phyloP scores from a whole-genome alignment of 2,329 filamentous ascomycete genomes.

The Penicillium sp. region DNA sequence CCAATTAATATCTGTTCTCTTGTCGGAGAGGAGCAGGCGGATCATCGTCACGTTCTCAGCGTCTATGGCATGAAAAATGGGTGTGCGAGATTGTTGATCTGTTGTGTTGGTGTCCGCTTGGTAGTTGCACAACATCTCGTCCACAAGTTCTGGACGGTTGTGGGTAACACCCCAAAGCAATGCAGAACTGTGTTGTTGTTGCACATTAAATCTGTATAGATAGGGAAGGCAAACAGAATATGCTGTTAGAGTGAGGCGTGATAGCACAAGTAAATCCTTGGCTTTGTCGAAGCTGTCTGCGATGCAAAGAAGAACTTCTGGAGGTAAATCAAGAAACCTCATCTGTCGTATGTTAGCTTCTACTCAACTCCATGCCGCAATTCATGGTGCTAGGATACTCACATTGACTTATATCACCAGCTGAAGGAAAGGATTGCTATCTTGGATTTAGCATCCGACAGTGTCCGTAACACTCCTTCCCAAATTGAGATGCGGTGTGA shows the following conservation, averaged over 20 bases:
- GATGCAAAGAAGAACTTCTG: slow-evolving; percentile 5
- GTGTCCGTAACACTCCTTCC: neutral
- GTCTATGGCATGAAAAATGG: slow-evolving; percentile 4
- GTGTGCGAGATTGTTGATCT: slow-evolving; percentile 5
- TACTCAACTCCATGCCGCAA: neutral
- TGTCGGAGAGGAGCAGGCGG: neutral
- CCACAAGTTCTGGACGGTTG: neutral
- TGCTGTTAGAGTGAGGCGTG: neutral
- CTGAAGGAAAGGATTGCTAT: neutral
- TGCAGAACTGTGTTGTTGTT: slow-evolving; percentile 1
- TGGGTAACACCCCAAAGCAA: neutral
- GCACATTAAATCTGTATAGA: slow-evolving; percentile 6
- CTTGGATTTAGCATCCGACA: neutral
- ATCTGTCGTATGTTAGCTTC: neutral
- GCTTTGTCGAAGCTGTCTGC: slow-evolving; percentile 1
- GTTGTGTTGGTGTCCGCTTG: slow-evolving; percentile 6
- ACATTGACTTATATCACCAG: neutral
- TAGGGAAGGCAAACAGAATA: neutral
- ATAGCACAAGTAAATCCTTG: slow-evolving; percentile 4
- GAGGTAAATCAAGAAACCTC: neutral
- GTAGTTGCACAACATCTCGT: slow-evolving; percentile 1
- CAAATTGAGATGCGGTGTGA: neutral
- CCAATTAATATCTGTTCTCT: slow-evolving; percentile 4
- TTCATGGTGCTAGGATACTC: neutral
- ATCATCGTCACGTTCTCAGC: slow-evolving; percentile 3